phyloP scores from a whole-genome alignment of 345 rosid genomes.

The Microthlaspi erraticum region DNA sequence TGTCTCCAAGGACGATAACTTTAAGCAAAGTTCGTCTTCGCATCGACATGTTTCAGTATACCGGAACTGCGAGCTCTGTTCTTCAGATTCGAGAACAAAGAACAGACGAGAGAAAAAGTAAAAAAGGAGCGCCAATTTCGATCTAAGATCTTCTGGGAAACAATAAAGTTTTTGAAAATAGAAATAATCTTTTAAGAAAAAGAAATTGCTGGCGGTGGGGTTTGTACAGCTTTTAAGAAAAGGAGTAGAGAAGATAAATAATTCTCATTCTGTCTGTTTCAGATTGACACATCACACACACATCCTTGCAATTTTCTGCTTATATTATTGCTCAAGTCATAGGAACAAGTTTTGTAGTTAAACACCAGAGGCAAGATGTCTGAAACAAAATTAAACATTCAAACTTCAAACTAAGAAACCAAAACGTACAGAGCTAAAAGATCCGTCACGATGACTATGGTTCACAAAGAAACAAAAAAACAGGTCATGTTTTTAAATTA shows the following conservation, averaged over 20 bases:
- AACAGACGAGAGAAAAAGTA: background rate
- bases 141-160: slow-evolving; percentile 18
- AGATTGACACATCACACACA: background rate
- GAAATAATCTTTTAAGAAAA: background rate
- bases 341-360: background rate
- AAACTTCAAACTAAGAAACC: background rate
- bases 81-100: slow-evolving; percentile 14
- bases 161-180: background rate
- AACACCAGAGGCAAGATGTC: background rate
- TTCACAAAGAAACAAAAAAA: background rate
- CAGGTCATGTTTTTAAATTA: background rate
- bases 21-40: slow-evolving; percentile 91
- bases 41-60: slow-evolving; percentile 56
- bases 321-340: background rate
- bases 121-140: slow-evolving; percentile 61
- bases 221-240: slow-evolving; percentile 14
- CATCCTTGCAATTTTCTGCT: background rate
- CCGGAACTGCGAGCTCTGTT: slow-evolving; percentile 1
- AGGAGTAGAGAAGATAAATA: background rate
- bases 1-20: slow-evolving; percentile 97
- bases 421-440: background rate
- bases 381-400: background rate
- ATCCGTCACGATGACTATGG: background rate
- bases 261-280: background rate
- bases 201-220: slow-evolving; percentile 14